Conservation (phyloP, 2,329 filamentous ascomycete species). For the Ophiosphaerella narmari region DNA sequence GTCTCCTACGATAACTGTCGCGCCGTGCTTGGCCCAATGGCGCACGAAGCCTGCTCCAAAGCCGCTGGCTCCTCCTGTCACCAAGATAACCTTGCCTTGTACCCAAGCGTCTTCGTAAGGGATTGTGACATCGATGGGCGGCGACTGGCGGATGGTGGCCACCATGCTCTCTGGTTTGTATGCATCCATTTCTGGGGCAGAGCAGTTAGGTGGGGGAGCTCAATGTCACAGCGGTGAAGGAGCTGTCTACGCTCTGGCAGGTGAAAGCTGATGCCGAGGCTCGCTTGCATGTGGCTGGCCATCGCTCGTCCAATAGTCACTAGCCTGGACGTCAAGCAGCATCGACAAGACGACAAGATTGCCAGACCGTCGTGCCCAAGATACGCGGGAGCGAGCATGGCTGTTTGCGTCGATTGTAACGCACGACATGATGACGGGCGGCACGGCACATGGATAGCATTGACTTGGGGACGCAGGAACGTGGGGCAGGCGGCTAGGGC, state of each 20-base stretch:
- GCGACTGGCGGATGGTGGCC: constrained; percentile 40
- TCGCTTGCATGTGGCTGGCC: too few species aligned
- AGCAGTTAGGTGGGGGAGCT: neutral
- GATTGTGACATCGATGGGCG: constrained; percentile 43
- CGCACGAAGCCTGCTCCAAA: constrained; percentile 47
- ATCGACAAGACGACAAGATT: too few species aligned
- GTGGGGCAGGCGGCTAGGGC: constrained; percentile 7
- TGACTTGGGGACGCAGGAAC: neutral
- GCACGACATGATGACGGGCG: too few species aligned
- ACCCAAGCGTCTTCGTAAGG: constrained; percentile 45
- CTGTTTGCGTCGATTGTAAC: too few species aligned
- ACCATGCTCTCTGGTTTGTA: constrained; percentile 26
- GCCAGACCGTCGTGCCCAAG: too few species aligned
- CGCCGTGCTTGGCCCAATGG: constrained; percentile 48
- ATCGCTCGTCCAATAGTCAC: too few species aligned
- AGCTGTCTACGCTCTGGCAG: too few species aligned
- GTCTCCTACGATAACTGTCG: constrained; percentile 67
- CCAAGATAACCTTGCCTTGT: constrained; percentile 43
- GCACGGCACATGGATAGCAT: neutral
- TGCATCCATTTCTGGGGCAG: constrained; percentile 22
- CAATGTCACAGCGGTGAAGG: too few species aligned
- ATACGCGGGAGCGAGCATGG: too few species aligned
- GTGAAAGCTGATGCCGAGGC: too few species aligned
- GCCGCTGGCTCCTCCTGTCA: constrained; percentile 48
- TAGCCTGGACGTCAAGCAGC: too few species aligned